Percentiles rank a stretch among this genome's conserved stretches.
phyloP scores from a whole-genome alignment of 331 rosid species.

The Malus hybrid region DNA sequence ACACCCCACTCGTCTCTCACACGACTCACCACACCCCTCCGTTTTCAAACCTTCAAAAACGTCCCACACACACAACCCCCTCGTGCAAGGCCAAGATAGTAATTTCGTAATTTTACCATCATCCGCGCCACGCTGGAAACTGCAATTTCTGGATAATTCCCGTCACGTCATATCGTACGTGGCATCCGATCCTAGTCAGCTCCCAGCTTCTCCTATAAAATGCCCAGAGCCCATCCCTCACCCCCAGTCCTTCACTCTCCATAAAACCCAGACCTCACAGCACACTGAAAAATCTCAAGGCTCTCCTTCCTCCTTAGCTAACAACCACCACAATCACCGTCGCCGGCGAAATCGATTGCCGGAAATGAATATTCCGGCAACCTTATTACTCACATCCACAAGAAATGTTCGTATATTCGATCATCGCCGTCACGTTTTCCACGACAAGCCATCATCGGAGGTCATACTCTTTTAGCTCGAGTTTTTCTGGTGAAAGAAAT shows the following conservation, averaged over 20 bases:
- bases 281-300: too few relatives aligned
- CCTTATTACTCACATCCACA: neutral
- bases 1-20: neutral
- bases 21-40: neutral
- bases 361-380: slow-evolving; percentile 70
- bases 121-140: neutral
- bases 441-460: slow-evolving; percentile 36
- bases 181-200: slow-evolving; percentile 45
- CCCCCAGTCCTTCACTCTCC: neutral
- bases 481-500: neutral
- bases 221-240: neutral
- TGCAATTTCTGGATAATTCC: slow-evolving; percentile 7
- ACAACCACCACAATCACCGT: neutral
- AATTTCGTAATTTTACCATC: neutral
- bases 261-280: neutral
- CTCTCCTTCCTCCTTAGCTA: neutral
- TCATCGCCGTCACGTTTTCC: slow-evolving; percentile 83
- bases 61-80: slow-evolving; percentile 30
- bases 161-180: slow-evolving; percentile 23
- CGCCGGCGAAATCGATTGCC: slow-evolving; percentile 33
- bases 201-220: slow-evolving; percentile 32
- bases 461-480: slow-evolving; percentile 23
- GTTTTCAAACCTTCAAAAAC: neutral
- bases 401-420: slow-evolving; percentile 58
- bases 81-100: neutral